A percentile compares a stretch with the other conserved stretches of the same genome.
These are phyloP conservation scores for Ophiocordyceps polyrhachis-furcata DNA, from an alignment of 2,329 filamentous ascomycete genomes.

Conservation along the genomic window DNA sequence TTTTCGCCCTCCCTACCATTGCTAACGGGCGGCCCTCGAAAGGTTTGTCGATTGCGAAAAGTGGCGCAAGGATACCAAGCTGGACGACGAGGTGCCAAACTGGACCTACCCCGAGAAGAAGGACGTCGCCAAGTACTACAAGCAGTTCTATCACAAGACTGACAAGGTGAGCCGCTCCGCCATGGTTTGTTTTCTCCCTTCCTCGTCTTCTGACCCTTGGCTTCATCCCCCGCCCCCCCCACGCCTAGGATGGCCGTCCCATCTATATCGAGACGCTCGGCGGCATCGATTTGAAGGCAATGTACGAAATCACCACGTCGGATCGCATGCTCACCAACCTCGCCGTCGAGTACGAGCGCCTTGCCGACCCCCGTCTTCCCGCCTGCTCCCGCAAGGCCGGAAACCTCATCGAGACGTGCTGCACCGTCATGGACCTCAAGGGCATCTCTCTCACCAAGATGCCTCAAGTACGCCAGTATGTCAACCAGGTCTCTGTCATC, in stretches of 20 bases:
- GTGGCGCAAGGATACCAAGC: conserved; percentile 75
- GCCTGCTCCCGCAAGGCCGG: conserved; percentile 87
- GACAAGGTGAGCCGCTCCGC: conserved; percentile 40
- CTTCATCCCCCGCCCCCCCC: no score
- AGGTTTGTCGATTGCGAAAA: conserved; percentile 86
- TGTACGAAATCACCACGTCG: conserved; percentile 82
- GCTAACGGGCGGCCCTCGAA: conserved; percentile 8
- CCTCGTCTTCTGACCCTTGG: neutral
- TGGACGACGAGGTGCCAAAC: conserved; percentile 60
- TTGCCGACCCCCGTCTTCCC: conserved; percentile 80
- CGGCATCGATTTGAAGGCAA: conserved; percentile 73
- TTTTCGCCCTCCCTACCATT: neutral
- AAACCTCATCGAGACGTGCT: conserved; percentile 87
- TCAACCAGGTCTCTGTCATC: conserved; percentile 68
- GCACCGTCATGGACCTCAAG: conserved; percentile 96
- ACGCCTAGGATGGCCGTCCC: conserved; percentile 67
- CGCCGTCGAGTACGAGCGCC: conserved; percentile 92
- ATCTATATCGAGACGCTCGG: conserved; percentile 95
- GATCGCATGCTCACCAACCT: conserved; percentile 96
- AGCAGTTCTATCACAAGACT: conserved; percentile 97
- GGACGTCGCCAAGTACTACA: conserved; percentile 78
- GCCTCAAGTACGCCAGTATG: conserved; percentile 71
- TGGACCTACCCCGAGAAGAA: conserved; percentile 81
- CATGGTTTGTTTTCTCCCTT: neutral
- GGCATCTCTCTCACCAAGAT: conserved; percentile 73